These are phyloP conservation scores for Penicillium lividum DNA, from an alignment of 495 filamentous ascomycete species.

Conservation along the genomic window DNA sequence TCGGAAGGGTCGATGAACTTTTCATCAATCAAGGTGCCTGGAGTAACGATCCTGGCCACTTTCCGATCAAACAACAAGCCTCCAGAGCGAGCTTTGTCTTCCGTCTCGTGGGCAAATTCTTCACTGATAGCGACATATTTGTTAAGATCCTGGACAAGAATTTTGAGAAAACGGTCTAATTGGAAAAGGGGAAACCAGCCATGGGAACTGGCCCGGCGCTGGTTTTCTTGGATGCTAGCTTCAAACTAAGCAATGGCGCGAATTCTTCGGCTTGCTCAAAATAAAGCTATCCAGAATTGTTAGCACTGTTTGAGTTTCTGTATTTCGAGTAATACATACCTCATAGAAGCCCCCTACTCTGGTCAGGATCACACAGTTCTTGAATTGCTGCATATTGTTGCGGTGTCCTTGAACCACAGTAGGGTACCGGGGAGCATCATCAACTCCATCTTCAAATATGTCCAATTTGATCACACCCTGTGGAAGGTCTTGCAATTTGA, in stretches of 20 bases:
- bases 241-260: conserved; percentile 82
- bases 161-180: conserved; percentile 86
- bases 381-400: conserved; percentile 86
- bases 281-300: conserved; percentile 59
- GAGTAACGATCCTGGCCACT: conserved; percentile 85
- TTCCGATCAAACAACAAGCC: conserved; percentile 79
- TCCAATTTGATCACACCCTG: conserved; percentile 57
- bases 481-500: conserved; percentile 65
- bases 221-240: conserved; percentile 79
- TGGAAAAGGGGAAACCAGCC: conserved; percentile 96
- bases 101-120: conserved; percentile 73
- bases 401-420: conserved; percentile 86
- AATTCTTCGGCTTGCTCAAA: conserved; percentile 90
- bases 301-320: not conserved
- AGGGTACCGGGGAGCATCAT: conserved; percentile 69
- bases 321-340: conserved; percentile 33
- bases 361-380: conserved; percentile 85
- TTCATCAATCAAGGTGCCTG: conserved; percentile 95
- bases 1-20: conserved; percentile 91
- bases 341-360: conserved; percentile 95
- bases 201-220: conserved; percentile 75
- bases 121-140: conserved; percentile 92
- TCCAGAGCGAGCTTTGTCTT: conserved; percentile 66
- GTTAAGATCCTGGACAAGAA: conserved; percentile 85
- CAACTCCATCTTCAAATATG: conserved; percentile 42